Conservation (phyloP, 805 yeast genomes). For the Kodamaea kakaduensis region DNA sequence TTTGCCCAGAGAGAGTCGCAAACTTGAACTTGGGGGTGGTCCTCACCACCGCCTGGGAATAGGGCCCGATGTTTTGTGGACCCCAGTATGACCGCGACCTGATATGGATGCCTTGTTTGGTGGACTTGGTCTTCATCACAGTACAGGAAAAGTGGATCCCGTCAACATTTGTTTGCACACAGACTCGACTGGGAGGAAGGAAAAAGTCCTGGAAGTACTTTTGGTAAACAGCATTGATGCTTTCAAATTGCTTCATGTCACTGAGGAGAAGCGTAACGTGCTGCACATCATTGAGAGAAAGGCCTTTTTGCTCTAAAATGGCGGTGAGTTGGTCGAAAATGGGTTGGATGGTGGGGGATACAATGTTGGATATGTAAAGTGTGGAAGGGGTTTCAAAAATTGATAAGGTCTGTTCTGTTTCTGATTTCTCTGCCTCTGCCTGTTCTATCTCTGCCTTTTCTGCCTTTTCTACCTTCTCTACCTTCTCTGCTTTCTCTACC, state of each 20-base stretch:
- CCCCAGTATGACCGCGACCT: constrained; percentile 97
- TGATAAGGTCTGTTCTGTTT: not conserved
- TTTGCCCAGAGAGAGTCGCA: constrained; percentile 82
- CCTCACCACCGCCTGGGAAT: constrained; percentile 70
- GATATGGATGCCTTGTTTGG: constrained; percentile 75
- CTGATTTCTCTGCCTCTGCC: too few species aligned
- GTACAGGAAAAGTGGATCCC: constrained; percentile 60
- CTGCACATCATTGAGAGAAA: constrained; percentile 47
- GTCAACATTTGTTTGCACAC: constrained; percentile 58
- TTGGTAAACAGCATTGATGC: constrained; percentile 60
- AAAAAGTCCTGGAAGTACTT: constrained; percentile 51
- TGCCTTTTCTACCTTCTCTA: too few species aligned
- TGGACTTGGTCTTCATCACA: constrained; percentile 28
- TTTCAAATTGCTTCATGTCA: constrained; percentile 61
- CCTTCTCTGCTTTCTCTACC: too few species aligned
- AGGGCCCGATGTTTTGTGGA: constrained; percentile 97
- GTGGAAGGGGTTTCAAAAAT: constrained; percentile 14
- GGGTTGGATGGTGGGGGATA: constrained; percentile 43
- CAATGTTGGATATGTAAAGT: constrained; percentile 29
- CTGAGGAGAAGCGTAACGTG: constrained; percentile 57
- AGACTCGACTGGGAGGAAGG: constrained; percentile 83
- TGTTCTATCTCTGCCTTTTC: too few species aligned
- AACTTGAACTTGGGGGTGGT: constrained; percentile 32
- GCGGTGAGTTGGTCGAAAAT: constrained; percentile 44
- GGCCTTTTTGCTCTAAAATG: constrained; percentile 25